These are phyloP conservation scores for Chrysopogon serrulatus DNA, from an alignment of 176 grass and related monocot genomes.

Conservation along the genomic window DNA sequence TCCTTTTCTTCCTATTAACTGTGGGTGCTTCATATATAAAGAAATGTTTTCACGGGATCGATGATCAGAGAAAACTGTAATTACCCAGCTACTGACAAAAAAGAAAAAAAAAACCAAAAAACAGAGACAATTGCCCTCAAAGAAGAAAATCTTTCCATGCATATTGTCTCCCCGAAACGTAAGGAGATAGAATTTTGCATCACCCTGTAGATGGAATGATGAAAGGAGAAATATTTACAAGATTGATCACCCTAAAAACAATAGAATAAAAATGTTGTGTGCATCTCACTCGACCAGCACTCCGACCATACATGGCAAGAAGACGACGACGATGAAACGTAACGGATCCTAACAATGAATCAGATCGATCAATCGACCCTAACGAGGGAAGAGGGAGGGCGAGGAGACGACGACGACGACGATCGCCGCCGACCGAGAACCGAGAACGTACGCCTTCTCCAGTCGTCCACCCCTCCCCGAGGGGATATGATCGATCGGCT, in stretches of 20 bases:
- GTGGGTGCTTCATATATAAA: not conserved
- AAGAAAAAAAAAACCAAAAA: not conserved
- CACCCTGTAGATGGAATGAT: not conserved
- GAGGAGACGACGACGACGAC: not conserved
- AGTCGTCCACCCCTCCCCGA: too few species aligned
- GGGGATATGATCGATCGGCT: too few species aligned
- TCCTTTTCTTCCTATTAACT: not conserved
- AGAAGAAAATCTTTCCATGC: not conserved
- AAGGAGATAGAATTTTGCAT: not conserved
- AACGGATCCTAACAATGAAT: not conserved
- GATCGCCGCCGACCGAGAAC: too few species aligned
- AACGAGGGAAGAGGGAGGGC: not conserved
- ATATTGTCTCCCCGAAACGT: not conserved
- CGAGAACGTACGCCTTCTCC: too few species aligned
- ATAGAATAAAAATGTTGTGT: too few species aligned
- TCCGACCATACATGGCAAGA: not conserved
- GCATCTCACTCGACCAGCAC: not conserved
- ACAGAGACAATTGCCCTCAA: not conserved
- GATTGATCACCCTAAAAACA: not conserved
- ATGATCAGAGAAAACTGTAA: not conserved
- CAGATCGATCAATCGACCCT: not conserved
- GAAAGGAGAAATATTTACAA: not conserved
- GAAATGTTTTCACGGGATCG: not conserved
- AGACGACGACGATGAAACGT: too few species aligned
- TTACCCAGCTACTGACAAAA: not conserved